Conservation (phyloP, 2,329 filamentous ascomycete genomes). For the Escovopsis sp. region DNA sequence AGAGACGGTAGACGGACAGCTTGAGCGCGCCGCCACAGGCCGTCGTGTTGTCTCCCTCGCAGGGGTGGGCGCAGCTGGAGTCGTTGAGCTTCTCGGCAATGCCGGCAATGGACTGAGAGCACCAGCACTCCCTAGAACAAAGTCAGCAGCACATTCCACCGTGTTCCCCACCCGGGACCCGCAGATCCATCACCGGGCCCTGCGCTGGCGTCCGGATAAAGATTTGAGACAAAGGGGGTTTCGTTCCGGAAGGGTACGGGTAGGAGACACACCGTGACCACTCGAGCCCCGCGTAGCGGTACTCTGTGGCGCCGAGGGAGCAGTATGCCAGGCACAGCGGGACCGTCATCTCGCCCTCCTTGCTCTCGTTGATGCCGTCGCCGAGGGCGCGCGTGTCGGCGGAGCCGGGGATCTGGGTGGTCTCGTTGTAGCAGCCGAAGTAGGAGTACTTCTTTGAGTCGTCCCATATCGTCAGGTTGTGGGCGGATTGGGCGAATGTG, state of each 20-base stretch:
- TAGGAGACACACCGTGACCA: constrained; percentile 27
- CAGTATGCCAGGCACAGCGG: constrained; percentile 37
- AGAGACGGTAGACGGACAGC: constrained; percentile 28
- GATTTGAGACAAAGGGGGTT: neutral
- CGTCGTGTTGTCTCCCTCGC: constrained; percentile 35
- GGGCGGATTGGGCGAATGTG: constrained; percentile 7
- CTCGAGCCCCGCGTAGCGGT: constrained; percentile 39
- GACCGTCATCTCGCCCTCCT: constrained; percentile 35
- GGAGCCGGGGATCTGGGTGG: constrained; percentile 27
- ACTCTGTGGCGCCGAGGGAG: constrained; percentile 21
- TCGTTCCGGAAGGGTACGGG: neutral
- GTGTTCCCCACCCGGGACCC: too few relatives aligned
- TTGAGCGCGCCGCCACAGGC: constrained; percentile 40
- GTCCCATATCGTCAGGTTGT: constrained; percentile 19
- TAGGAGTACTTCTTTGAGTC: constrained; percentile 29
- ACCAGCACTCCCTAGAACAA: constrained; percentile 42
- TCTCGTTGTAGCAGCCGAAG: constrained; percentile 46
- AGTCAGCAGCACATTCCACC: too few relatives aligned
- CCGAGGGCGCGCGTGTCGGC: constrained; percentile 31
- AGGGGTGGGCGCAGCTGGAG: constrained; percentile 33
- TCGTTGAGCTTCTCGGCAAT: constrained; percentile 33
- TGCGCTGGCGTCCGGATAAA: too few relatives aligned
- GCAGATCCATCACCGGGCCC: too few relatives aligned
- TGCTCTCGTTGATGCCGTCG: constrained; percentile 25
- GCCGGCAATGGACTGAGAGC: constrained; percentile 32